Percentiles rank a stretch among this genome's conserved stretches.
phyloP scores from a whole-genome alignment of 495 filamentous ascomycete species.

The Venustampulla echinocandica region DNA sequence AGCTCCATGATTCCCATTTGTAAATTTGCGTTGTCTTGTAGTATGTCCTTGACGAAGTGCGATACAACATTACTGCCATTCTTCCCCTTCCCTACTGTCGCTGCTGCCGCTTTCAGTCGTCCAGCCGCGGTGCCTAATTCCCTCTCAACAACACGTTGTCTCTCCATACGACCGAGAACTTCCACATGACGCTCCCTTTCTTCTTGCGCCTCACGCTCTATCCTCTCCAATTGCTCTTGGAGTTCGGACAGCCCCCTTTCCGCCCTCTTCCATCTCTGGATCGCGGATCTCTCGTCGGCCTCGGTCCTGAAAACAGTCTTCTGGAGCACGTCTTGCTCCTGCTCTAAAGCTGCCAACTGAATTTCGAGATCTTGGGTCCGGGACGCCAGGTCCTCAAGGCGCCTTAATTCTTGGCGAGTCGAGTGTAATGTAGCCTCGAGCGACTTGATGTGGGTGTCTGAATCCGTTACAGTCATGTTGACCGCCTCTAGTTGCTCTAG shows the following conservation, averaged over 20 bases:
- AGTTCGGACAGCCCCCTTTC: conserved; percentile 64
- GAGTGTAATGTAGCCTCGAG: conserved; percentile 66
- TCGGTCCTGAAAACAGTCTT: conserved; percentile 52
- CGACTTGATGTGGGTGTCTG: conserved; percentile 62
- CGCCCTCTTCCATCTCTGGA: conserved; percentile 74
- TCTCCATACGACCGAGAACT: conserved; percentile 70
- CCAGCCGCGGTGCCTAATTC: conserved; percentile 70
- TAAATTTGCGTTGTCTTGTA: conserved; percentile 90
- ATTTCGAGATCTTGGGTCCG: conserved; percentile 69
- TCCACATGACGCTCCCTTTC: conserved; percentile 79
- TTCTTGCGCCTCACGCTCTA: conserved; percentile 75
- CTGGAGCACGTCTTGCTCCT: conserved; percentile 67
- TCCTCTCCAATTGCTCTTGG: conserved; percentile 79
- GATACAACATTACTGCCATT: conserved; percentile 62
- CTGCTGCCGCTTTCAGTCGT: conserved; percentile 66
- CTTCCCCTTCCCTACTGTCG: conserved; percentile 47
- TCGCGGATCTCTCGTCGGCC: conserved; percentile 64
- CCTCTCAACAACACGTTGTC: conserved; percentile 60
- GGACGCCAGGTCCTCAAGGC: conserved; percentile 60
- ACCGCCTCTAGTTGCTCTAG: conserved; percentile 74
- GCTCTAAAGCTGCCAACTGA: conserved; percentile 68
- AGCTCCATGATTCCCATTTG: conserved; percentile 86
- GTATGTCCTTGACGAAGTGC: conserved; percentile 88
- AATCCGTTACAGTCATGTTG: conserved; percentile 63
- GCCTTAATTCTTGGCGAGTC: conserved; percentile 65